Evolutionary conservation across 441 rosid species (phyloP).

Genomic region (Populus hybrid): DNA sequence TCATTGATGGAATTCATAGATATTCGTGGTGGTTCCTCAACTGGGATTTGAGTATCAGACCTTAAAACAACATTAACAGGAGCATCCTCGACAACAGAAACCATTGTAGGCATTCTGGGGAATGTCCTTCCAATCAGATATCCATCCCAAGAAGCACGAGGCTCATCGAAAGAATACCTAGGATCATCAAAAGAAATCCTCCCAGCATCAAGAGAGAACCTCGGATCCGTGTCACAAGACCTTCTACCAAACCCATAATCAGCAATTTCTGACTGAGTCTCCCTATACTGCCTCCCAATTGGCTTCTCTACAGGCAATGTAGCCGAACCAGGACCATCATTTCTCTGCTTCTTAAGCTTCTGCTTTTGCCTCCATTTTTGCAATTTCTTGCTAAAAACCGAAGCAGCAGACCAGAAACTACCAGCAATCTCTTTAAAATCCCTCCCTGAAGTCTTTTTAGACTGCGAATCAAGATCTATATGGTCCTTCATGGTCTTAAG

Average conservation of each 20-base stretch:
- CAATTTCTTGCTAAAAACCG: constrained; percentile 92
- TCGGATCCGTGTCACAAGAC: constrained; percentile 97
- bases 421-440: constrained; percentile 72
- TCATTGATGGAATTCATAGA: constrained; percentile 32
- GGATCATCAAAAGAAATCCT: constrained; percentile 89
- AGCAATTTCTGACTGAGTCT: constrained; percentile 97
- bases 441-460: constrained; percentile 69
- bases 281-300: constrained; percentile 80
- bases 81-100: constrained; percentile 87
- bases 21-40: constrained; percentile 50
- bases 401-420: constrained; percentile 97
- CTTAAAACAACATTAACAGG: constrained; percentile 58
- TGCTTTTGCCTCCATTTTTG: constrained; percentile 96
- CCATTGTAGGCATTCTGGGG: constrained; percentile 78
- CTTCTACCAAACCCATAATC: constrained; percentile 96
- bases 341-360: constrained; percentile 79
- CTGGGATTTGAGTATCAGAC: constrained; percentile 88
- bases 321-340: constrained; percentile 57
- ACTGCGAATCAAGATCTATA: constrained; percentile 85
- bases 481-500: constrained; percentile 86
- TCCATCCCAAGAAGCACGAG: constrained; percentile 97
- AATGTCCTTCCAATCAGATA: constrained; percentile 67
- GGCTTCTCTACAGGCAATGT: constrained; percentile 96
- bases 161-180: constrained; percentile 88
- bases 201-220: constrained; percentile 89